phyloP scores from a whole-genome alignment of 495 filamentous ascomycete genomes.

The Pyrenopolyporus hunteri region DNA sequence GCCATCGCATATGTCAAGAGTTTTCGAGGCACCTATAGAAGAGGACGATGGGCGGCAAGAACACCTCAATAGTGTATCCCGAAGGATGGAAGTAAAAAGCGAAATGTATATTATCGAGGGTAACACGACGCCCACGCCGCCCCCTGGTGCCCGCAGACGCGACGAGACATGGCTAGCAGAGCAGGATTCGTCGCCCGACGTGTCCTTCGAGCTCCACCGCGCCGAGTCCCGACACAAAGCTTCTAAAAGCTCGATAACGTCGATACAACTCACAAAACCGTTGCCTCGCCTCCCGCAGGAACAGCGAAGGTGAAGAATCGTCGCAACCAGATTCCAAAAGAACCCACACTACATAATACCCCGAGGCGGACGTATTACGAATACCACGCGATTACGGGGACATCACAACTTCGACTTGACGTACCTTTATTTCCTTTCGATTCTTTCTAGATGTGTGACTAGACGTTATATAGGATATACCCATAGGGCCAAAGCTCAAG shows the following conservation, averaged over 20 bases:
- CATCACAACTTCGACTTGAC: neutral
- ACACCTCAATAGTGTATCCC: neutral
- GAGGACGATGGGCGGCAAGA: slow-evolving; percentile 20
- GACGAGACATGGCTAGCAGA: slow-evolving; percentile 37
- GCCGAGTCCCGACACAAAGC: slow-evolving; percentile 4
- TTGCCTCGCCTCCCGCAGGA: slow-evolving; percentile 13
- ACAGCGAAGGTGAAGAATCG: neutral
- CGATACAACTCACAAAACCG: slow-evolving; percentile 12
- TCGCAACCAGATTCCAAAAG: neutral
- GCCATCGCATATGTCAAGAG: slow-evolving; percentile 31
- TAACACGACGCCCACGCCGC: slow-evolving; percentile 13
- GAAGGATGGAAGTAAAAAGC: slow-evolving; percentile 27
- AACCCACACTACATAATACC: neutral
- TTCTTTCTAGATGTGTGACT: slow-evolving; percentile 27
- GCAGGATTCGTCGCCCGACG: slow-evolving; percentile 30
- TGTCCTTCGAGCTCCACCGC: slow-evolving; percentile 20
- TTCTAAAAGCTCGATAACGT: slow-evolving; percentile 6
- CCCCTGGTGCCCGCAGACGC: neutral
- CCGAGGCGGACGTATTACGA: neutral
- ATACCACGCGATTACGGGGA: neutral
- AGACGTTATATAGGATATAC: slow-evolving; percentile 25
- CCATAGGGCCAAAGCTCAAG: slow-evolving; percentile 8
- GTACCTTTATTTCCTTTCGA: slow-evolving; percentile 8
- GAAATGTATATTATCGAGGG: slow-evolving; percentile 39
- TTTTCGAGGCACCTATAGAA: slow-evolving; percentile 33